Evolutionary conservation across 108 stramenopile genomes (phyloP).

Genomic region (Cyclotella choctawhatcheeana): DNA sequence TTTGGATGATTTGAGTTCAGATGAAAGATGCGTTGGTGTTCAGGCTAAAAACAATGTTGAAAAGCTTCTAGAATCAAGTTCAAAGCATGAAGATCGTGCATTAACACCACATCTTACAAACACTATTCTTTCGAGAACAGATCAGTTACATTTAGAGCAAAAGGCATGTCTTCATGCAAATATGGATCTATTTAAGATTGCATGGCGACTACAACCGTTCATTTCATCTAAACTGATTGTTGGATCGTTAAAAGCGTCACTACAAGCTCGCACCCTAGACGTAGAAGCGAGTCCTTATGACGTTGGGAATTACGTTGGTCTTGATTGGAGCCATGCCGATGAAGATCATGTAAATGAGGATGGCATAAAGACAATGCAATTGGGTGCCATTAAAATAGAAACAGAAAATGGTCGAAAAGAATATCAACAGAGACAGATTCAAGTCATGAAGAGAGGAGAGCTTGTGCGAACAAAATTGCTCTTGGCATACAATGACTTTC

Average conservation of each 20-base stretch:
- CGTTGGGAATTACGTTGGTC: conserved; percentile 57
- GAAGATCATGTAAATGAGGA: background rate
- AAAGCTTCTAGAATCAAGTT: background rate
- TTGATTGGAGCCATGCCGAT: background rate
- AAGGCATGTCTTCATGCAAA: conserved; percentile 92
- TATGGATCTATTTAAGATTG: conserved; percentile 95
- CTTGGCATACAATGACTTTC: conserved; percentile 57
- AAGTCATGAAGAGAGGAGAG: conserved; percentile 65
- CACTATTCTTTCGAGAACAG: conserved; percentile 50
- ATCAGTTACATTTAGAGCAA: conserved; percentile 75
- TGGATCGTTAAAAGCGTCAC: conserved; percentile 66
- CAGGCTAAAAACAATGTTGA: conserved; percentile 1
- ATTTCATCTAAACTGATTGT: conserved; percentile 61
- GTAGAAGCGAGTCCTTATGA: conserved; percentile 95
- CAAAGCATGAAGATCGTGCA: background rate
- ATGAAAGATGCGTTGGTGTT: background rate
- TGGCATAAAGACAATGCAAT: background rate
- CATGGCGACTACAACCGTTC: conserved; percentile 77
- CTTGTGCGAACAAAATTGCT: conserved; percentile 62
- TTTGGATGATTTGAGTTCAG: conserved; percentile 4
- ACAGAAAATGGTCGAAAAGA: conserved; percentile 80
- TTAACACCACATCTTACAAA: background rate
- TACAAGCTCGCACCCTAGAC: conserved; percentile 83
- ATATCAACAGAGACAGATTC: conserved; percentile 65
- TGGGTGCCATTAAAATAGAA: conserved; percentile 78